Percentiles rank a stretch among this genome's conserved stretches.
phyloP scores from a whole-genome alignment of 2,329 filamentous ascomycete species.

The Teratosphaeria nubilosa region DNA sequence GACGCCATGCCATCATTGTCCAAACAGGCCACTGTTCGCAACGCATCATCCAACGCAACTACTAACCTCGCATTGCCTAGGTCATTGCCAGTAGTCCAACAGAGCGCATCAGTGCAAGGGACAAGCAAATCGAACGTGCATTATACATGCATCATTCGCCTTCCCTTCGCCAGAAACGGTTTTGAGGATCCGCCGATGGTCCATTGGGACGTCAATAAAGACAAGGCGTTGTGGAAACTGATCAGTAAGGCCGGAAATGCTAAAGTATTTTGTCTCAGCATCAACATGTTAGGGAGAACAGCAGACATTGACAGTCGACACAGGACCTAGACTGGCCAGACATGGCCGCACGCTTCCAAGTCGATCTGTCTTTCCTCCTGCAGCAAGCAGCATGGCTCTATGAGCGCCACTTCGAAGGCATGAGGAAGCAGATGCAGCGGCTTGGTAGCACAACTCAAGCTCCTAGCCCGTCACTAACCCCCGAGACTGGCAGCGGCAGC shows the following conservation, averaged over 20 bases:
- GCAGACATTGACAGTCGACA: background rate
- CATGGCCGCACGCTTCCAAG: constrained; percentile 55
- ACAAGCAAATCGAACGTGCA: constrained; percentile 18
- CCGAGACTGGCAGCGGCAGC: constrained; percentile 2
- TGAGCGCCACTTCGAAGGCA: constrained; percentile 79
- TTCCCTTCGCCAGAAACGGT: constrained; percentile 78
- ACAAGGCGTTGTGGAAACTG: constrained; percentile 81
- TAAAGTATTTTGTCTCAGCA: constrained; percentile 23
- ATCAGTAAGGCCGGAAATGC: constrained; percentile 72
- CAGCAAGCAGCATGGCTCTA: constrained; percentile 92
- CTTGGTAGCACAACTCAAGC: constrained; percentile 34
- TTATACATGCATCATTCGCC: constrained; percentile 69
- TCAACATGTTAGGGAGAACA: background rate
- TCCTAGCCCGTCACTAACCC: background rate
- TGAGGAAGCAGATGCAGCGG: constrained; percentile 80
- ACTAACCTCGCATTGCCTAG: background rate
- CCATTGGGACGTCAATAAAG: constrained; percentile 79
- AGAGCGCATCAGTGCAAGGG: background rate
- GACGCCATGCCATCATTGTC: background rate
- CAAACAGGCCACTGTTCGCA: background rate
- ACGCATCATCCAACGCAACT: constrained; percentile 1
- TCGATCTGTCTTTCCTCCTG: constrained; percentile 77
- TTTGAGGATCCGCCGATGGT: constrained; percentile 88
- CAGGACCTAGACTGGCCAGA: constrained; percentile 62
- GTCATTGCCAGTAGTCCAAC: background rate